Conservation (phyloP, 129 eudicot species). For the Lactuca sativa region DNA sequence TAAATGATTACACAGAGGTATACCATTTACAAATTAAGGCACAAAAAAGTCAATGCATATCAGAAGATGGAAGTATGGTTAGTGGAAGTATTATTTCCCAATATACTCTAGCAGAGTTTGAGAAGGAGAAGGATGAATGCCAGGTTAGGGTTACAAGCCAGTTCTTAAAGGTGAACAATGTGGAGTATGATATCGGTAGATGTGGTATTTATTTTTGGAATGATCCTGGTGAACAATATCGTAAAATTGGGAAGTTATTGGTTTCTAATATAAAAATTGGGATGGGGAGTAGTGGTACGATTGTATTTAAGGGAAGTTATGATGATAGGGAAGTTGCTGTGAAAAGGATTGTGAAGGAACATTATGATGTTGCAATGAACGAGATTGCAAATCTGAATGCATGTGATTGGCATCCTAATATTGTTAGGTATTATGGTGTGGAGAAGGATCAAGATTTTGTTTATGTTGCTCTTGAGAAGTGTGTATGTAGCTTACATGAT, state of each 20-base stretch:
- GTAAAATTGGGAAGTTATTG: constrained; percentile 64
- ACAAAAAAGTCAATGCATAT: constrained; percentile 55
- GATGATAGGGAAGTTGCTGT: constrained; percentile 90
- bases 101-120: constrained; percentile 79
- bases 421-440: constrained; percentile 80
- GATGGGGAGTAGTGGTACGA: constrained; percentile 87
- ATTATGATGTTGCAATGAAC: constrained; percentile 82
- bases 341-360: constrained; percentile 74
- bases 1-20: constrained; percentile 46
- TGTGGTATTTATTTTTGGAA: constrained; percentile 56
- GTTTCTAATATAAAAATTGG: constrained; percentile 68
- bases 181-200: constrained; percentile 77
- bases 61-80: constrained; percentile 42
- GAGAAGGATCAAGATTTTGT: constrained; percentile 84
- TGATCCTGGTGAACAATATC: constrained; percentile 97
- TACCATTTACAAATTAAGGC: constrained; percentile 85
- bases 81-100: constrained; percentile 64
- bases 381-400: constrained; percentile 85
- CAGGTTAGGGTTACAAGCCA: constrained; percentile 70
- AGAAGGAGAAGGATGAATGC: constrained; percentile 76
- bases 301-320: constrained; percentile 75
- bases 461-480: constrained; percentile 76
- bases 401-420: constrained; percentile 86
- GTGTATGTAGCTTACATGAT: constrained; percentile 70
- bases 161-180: constrained; percentile 69